Evolutionary conservation across 257 asterid genomes (phyloP).

Genomic region (Capsicum baccatum): DNA sequence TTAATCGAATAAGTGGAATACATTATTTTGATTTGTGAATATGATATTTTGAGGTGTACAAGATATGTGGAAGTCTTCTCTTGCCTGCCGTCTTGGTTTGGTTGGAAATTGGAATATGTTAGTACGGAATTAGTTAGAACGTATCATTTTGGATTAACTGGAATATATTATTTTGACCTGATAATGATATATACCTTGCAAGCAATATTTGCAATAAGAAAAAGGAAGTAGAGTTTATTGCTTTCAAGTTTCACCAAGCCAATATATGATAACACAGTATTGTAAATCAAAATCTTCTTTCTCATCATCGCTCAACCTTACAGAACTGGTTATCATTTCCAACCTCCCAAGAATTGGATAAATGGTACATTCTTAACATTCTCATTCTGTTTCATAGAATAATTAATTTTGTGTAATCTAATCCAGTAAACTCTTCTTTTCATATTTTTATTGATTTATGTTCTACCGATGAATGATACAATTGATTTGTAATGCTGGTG

Average conservation of each 20-base stretch:
- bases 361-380: slow-evolving; percentile 33
- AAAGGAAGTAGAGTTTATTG: neutral
- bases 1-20: neutral
- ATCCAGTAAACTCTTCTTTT: neutral
- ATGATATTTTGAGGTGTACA: neutral
- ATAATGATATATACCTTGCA: neutral
- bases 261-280: too few relatives aligned
- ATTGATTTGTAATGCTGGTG: neutral
- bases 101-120: neutral
- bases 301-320: slow-evolving; percentile 26
- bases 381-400: neutral
- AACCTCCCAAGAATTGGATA: slow-evolving; percentile 50
- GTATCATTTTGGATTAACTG: neutral
- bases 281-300: neutral
- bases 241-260: neutral
- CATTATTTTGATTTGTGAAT: neutral
- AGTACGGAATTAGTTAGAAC: too few relatives aligned
- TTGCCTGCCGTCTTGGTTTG: neutral
- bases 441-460: neutral
- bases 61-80: neutral
- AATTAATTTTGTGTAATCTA: neutral
- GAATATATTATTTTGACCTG: neutral
- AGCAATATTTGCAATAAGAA: neutral
- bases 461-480: too few relatives aligned
- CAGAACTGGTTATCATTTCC: slow-evolving; percentile 49